Base-by-base conservation (phyloP, 352 stramenopile species). In the Phytophthora ramorum region DNA sequence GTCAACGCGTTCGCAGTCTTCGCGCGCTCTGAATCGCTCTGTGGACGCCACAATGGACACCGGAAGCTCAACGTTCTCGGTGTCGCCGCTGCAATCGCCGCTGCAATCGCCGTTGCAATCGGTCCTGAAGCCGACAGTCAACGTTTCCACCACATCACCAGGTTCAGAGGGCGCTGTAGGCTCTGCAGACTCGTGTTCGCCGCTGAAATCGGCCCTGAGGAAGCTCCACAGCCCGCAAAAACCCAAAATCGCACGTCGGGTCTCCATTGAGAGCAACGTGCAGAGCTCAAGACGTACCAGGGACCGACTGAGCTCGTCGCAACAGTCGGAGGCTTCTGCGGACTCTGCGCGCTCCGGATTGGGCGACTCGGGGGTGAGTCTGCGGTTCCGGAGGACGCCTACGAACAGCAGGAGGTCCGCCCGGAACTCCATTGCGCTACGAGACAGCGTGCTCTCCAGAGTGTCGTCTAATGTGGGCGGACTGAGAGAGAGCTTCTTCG, bases 401-500 rank as follows among this genome's bases (percentile, higher is more conserved):
- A 72, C 63, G 5, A 66, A 71, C 34, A 88, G 79, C 62, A 73
- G 72, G 14, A 79, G 71, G n/a, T 88, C 76, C 0, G 58, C 30
- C 20, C 47, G 61, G 16, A 73, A 61, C 38, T 73, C 63, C 2
- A 83, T 91, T 45, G 66, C 69, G 7, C 20, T 74, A 22, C 40
- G 74, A 2, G 66, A 76, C 32, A 70, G 76, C 2, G 26, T 81
- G 40, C 32, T 88, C 19, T 81, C 75, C 22, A 63, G 78, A 24
- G 70, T 85, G 48, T 84, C 76, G 0, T 84, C 74, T 6, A 73
- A 71, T 26, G 69, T 83, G 0, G 71, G 63, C 1, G 55, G 53
- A 22, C 40, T 93, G 14, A 65, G 85, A 65, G 85, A 93, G 30
- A 89, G 81, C 26, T 88, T 93, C 60, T 92, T 93, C 52, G 81